A percentile compares a stretch with the other conserved stretches of the same genome.
Evolutionary conservation across 768 basidiomycete species (phyloP).

Genomic region (Auricularia heimuer): DNA sequence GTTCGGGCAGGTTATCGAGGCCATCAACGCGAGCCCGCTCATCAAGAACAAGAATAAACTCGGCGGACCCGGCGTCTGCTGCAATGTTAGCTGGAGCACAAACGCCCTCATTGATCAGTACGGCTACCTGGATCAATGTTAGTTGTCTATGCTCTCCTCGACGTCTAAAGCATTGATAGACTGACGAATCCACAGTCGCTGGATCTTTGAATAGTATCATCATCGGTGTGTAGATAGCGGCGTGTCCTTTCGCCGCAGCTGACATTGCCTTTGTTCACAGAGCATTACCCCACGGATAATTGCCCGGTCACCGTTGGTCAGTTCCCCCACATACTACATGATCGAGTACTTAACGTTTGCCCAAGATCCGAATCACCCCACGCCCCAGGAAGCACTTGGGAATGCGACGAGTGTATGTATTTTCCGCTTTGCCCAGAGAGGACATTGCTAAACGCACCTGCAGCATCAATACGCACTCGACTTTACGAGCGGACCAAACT

Average conservation of each 20-base stretch:
- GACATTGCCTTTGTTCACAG: neutral
- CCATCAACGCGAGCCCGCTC: conserved; percentile 31
- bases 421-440: no score
- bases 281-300: neutral
- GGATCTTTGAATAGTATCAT: neutral
- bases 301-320: neutral
- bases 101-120: neutral
- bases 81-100: neutral
- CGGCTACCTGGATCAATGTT: neutral
- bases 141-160: neutral
- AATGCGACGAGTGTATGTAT: no score
- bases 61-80: neutral
- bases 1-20: conserved; percentile 37
- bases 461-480: neutral
- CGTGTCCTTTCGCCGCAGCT: no score
- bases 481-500: neutral
- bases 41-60: conserved; percentile 15
- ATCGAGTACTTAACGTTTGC: neutral
- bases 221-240: neutral
- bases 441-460: no score
- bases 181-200: neutral
- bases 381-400: no score
- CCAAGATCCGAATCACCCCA: no score
- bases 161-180: neutral
- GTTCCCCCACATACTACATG: neutral